Conservation (phyloP, 2,329 filamentous ascomycete species). For the Verticillium longisporum region DNA sequence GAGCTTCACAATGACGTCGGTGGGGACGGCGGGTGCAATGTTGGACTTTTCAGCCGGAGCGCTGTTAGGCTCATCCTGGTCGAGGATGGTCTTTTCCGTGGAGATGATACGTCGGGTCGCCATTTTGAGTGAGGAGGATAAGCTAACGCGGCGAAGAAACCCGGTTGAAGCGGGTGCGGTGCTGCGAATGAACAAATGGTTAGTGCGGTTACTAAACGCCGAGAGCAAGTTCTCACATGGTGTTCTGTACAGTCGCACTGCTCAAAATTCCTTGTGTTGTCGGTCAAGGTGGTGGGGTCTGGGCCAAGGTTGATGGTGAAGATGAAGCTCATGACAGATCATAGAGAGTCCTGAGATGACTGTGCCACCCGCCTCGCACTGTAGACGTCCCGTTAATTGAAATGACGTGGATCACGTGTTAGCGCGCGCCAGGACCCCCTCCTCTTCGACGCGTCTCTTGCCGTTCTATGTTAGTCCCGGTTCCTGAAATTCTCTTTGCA, state of each 20-base stretch:
- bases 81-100: conserved; percentile 59
- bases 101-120: conserved; percentile 61
- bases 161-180: background rate
- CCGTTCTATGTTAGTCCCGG: background rate
- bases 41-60: conserved; percentile 53
- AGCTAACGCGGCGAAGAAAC: background rate
- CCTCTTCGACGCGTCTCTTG: background rate
- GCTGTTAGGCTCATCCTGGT: conserved; percentile 44
- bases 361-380: background rate
- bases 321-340: background rate
- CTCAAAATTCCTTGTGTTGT: no score
- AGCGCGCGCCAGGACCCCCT: background rate
- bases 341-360: background rate
- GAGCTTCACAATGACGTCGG: conserved; percentile 84
- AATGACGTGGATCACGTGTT: conserved; percentile 1
- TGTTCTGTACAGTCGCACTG: no score
- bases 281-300: background rate
- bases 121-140: conserved; percentile 37
- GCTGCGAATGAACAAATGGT: background rate
- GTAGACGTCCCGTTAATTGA: background rate
- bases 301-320: background rate
- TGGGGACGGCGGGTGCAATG: conserved; percentile 76
- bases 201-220: no score
- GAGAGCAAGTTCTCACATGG: no score
- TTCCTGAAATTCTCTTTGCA: background rate